Evolutionary conservation across 2,329 filamentous ascomycete species (phyloP).

Genomic region (Cytospora paraplurivora): DNA sequence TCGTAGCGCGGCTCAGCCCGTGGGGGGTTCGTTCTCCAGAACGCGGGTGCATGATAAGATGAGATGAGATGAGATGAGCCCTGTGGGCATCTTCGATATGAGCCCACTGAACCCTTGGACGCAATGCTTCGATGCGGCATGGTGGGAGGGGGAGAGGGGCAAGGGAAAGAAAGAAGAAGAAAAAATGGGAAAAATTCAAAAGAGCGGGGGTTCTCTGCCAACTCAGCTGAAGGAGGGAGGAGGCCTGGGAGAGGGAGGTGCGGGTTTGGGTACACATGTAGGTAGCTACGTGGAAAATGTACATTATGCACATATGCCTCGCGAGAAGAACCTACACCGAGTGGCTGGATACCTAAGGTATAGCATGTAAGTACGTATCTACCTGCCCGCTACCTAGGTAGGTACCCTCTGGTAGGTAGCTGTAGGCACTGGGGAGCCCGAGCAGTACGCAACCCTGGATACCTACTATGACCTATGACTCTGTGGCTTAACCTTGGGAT

Average conservation of each 20-base stretch:
- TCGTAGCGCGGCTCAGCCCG: constrained; percentile 24
- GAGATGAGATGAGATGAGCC: constrained; percentile 5
- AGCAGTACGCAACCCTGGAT: no score
- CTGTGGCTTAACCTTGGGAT: constrained; percentile 14
- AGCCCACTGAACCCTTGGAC: constrained; percentile 3
- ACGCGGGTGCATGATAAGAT: constrained; percentile 23
- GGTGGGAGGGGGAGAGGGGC: background rate
- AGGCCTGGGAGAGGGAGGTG: background rate
- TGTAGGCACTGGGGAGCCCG: no score
- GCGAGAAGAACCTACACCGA: no score
- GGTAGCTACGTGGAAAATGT: background rate
- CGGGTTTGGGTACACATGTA: background rate
- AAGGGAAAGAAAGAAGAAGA: background rate
- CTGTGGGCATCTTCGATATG: constrained; percentile 8
- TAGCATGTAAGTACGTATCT: no score
- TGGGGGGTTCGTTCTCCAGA: constrained; percentile 13
- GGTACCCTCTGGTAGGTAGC: no score
- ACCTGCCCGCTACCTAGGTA: no score
- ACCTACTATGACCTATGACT: constrained; percentile 12
- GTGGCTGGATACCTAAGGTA: no score
- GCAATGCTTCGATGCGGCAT: background rate
- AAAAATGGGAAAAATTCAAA: background rate
- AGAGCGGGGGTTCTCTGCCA: background rate
- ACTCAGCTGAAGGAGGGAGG: background rate
- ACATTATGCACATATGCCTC: no score